A percentile compares a stretch with the other conserved stretches of the same genome.
phyloP scores from a whole-genome alignment of 257 asterid species.

The Nyctanthes arbortristis region DNA sequence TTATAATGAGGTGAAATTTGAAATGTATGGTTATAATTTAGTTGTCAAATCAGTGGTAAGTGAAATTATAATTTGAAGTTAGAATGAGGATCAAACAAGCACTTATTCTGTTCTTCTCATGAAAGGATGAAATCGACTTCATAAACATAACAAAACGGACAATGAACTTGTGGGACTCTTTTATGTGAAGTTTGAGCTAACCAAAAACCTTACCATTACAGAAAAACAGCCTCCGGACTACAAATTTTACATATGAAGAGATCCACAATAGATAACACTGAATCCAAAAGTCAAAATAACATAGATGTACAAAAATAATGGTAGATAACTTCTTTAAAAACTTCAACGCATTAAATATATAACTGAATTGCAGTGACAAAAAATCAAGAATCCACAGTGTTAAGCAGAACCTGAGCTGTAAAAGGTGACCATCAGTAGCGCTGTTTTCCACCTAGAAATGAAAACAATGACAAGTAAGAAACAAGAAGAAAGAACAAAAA shows the following conservation, averaged over 20 bases:
- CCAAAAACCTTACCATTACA: conserved; percentile 7
- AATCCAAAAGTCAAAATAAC: neutral
- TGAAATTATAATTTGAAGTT: no score
- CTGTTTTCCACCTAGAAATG: conserved; percentile 68
- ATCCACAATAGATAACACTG: neutral
- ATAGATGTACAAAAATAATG: neutral
- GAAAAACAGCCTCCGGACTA: neutral
- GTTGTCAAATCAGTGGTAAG: no score
- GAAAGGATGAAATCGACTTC: conserved; percentile 12
- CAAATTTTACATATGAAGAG: neutral
- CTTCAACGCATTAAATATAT: neutral
- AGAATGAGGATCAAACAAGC: no score
- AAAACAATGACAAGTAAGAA: conserved; percentile 14
- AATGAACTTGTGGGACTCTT: conserved; percentile 10
- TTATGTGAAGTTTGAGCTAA: conserved; percentile 18
- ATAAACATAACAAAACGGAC: conserved; percentile 5
- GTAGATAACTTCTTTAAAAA: neutral
- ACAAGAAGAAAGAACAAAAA: conserved; percentile 19
- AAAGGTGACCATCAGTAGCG: conserved; percentile 83
- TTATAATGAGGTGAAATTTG: neutral
- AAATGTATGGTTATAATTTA: no score
- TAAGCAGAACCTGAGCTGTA: conserved; percentile 82
- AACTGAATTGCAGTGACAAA: conserved; percentile 5
- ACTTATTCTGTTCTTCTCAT: neutral
- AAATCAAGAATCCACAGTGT: conserved; percentile 8